A percentile compares a stretch with the other conserved stretches of the same genome.
These are phyloP conservation scores for Marsdenia floribunda DNA, from an alignment of 257 asterid genomes.

Conservation along the genomic window DNA sequence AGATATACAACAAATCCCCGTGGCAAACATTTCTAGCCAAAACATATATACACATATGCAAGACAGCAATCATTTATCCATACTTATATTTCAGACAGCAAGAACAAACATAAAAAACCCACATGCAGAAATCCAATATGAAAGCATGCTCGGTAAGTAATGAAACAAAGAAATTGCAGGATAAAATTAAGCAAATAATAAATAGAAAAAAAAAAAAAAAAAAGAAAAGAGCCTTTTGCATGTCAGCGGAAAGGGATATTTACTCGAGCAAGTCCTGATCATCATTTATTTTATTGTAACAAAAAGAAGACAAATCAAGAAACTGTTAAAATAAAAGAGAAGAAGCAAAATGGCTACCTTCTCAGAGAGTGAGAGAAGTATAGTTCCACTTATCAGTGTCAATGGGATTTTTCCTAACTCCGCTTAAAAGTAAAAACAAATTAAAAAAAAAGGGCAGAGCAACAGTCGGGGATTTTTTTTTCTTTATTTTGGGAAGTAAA, in stretches of 20 bases:
- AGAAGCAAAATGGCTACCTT: neutral
- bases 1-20: neutral
- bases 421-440: neutral
- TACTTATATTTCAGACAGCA: neutral
- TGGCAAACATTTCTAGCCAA: neutral
- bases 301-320: neutral
- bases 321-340: neutral
- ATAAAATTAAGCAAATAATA: neutral
- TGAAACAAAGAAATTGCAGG: neutral
- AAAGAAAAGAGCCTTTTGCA: neutral
- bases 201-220: neutral
- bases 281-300: neutral
- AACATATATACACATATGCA: neutral
- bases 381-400: neutral
- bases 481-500: too few species aligned
- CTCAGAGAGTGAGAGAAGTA: neutral
- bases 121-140: constrained; percentile 1
- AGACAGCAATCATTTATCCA: neutral
- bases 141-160: neutral
- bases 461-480: neutral
- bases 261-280: neutral
- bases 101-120: neutral
- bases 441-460: too few species aligned
- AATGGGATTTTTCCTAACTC: neutral
- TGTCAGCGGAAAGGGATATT: neutral